A percentile compares a stretch with the other conserved stretches of the same genome.
These are phyloP conservation scores for Dichotomocladium elegans DNA, from an alignment of 371 early-diverging fungal species.

Conservation along the genomic window DNA sequence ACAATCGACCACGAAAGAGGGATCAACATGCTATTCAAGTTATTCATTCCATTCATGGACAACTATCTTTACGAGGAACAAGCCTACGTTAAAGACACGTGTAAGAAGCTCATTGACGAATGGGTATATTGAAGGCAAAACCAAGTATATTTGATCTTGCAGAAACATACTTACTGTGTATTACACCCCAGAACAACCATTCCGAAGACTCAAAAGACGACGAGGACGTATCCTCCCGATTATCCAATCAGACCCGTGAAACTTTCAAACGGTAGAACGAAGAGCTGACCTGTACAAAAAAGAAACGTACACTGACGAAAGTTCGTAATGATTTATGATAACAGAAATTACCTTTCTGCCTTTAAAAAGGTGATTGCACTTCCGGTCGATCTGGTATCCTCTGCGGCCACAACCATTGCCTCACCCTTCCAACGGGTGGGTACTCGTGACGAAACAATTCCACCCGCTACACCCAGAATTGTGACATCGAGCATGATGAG, in stretches of 20 bases:
- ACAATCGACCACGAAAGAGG: conserved; percentile 31
- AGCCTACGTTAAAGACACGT: conserved; percentile 26
- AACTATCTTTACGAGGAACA: conserved; percentile 62
- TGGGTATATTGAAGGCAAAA: conserved; percentile 29
- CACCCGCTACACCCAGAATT: conserved; percentile 13
- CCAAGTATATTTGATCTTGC: background rate
- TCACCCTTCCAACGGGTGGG: conserved; percentile 12
- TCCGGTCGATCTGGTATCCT: conserved; percentile 45
- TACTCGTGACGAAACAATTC: conserved; percentile 5
- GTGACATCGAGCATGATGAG: background rate
- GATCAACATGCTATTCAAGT: conserved; percentile 54
- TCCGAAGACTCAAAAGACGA: conserved; percentile 1
- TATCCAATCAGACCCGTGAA: conserved; percentile 37
- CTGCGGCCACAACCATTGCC: conserved; percentile 40
- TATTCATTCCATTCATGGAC: conserved; percentile 69
- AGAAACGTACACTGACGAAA: no score
- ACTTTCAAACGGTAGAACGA: conserved; percentile 4
- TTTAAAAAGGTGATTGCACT: conserved; percentile 47
- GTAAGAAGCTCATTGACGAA: conserved; percentile 37
- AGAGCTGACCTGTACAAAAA: no score
- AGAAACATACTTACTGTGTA: conserved; percentile 1
- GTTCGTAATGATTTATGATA: background rate
- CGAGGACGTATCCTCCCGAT: conserved; percentile 15
- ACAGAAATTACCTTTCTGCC: conserved; percentile 43
- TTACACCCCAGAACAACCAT: no score